Evolutionary conservation across 108 stramenopile genomes (phyloP).

Genomic region (Nitzschia palea): DNA sequence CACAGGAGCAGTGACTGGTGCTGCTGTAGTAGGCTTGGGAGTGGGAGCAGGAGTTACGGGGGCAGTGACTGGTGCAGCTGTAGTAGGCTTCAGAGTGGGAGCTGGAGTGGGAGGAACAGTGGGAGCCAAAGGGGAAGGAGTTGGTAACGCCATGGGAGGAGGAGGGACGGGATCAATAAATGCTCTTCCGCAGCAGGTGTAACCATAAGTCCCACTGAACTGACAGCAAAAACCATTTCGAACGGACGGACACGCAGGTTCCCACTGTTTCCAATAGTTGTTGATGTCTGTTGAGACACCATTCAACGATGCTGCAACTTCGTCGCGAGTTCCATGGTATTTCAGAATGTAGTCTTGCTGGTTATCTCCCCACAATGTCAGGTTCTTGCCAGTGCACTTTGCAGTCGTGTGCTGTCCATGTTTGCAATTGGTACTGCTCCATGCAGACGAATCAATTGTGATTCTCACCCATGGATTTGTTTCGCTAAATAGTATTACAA

Average conservation of each 20-base stretch:
- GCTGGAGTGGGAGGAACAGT: background rate
- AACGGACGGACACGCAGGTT: background rate
- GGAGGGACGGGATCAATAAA: background rate
- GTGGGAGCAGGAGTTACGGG: background rate
- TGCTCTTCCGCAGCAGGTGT: background rate
- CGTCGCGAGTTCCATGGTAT: background rate
- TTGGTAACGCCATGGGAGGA: background rate
- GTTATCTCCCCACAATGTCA: background rate
- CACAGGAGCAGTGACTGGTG: background rate
- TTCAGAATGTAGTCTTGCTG: background rate
- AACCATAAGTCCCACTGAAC: background rate
- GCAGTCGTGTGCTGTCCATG: background rate
- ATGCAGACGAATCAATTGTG: background rate
- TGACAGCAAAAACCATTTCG: background rate
- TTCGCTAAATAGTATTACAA: no score
- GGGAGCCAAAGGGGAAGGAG: background rate
- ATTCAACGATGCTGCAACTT: background rate
- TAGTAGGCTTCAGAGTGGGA: background rate
- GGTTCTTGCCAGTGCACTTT: constrained; percentile 3
- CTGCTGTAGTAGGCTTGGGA: background rate
- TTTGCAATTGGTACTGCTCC: background rate
- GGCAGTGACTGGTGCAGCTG: background rate
- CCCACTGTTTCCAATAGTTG: constrained; percentile 5
- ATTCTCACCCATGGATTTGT: background rate
- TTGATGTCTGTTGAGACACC: background rate